phyloP scores from a whole-genome alignment of 345 rosid genomes.

The Lepidium didymum region DNA sequence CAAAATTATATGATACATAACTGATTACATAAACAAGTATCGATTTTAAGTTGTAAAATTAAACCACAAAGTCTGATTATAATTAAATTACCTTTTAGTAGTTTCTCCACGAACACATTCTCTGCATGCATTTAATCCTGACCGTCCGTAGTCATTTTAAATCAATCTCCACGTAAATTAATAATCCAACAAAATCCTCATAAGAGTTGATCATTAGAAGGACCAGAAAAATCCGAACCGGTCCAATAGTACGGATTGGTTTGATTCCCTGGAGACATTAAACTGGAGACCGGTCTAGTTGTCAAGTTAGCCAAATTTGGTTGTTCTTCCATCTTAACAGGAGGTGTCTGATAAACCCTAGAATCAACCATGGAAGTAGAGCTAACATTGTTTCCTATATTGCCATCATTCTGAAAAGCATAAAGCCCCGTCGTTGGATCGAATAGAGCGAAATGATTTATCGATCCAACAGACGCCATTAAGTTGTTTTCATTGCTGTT shows the following conservation, averaged over 20 bases:
- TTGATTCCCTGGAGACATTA: slow-evolving; percentile 28
- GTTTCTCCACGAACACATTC: neutral
- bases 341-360: slow-evolving; percentile 52
- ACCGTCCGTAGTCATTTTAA: slow-evolving; percentile 6
- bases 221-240: slow-evolving; percentile 26
- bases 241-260: slow-evolving; percentile 34
- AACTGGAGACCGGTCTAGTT: slow-evolving; percentile 25
- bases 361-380: slow-evolving; percentile 35
- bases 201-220: slow-evolving; percentile 21
- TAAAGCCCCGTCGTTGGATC: slow-evolving; percentile 36
- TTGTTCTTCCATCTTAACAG: slow-evolving; percentile 51
- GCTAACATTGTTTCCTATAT: slow-evolving; percentile 24
- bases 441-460: slow-evolving; percentile 47
- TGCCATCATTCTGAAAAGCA: slow-evolving; percentile 38
- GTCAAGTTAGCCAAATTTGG: slow-evolving; percentile 29
- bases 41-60: neutral
- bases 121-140: slow-evolving; percentile 15
- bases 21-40: slow-evolving; percentile 1
- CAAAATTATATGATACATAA: neutral
- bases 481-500: slow-evolving; percentile 17
- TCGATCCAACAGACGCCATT: slow-evolving; percentile 25
- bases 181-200: slow-evolving; percentile 14
- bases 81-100: slow-evolving; percentile 8
- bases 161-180: neutral
- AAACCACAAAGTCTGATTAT: slow-evolving; percentile 1